phyloP scores from a whole-genome alignment of 257 asterid species.

The Asclepias syriaca region DNA sequence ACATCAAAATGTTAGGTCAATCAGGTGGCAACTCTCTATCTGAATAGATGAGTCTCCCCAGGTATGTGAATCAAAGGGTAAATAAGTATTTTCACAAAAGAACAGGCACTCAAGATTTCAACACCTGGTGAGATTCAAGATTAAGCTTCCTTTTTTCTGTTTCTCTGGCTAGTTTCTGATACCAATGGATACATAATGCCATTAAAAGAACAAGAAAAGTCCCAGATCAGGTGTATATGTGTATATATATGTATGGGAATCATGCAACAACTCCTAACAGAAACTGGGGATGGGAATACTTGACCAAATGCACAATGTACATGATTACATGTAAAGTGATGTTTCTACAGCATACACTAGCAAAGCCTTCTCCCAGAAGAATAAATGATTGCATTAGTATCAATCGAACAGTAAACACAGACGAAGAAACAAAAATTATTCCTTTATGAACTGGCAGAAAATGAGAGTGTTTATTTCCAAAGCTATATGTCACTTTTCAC shows the following conservation, averaged over 20 bases:
- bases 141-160: neutral
- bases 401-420: neutral
- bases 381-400: neutral
- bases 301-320: neutral
- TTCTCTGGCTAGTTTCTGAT: neutral
- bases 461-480: neutral
- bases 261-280: neutral
- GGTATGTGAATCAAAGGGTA: neutral
- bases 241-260: no score
- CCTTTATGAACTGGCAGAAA: constrained; percentile 1
- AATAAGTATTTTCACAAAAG: neutral
- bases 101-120: neutral
- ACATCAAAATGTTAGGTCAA: constrained; percentile 12
- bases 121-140: neutral
- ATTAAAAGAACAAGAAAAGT: neutral
- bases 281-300: neutral
- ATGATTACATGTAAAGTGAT: neutral
- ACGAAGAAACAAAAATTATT: neutral
- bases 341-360: neutral
- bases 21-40: constrained; percentile 24
- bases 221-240: no score
- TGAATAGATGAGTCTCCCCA: constrained; percentile 10
- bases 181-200: neutral
- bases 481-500: neutral
- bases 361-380: neutral